These are phyloP conservation scores for Leavenworthia alabamica DNA, from an alignment of 345 rosid species.

Conservation along the genomic window DNA sequence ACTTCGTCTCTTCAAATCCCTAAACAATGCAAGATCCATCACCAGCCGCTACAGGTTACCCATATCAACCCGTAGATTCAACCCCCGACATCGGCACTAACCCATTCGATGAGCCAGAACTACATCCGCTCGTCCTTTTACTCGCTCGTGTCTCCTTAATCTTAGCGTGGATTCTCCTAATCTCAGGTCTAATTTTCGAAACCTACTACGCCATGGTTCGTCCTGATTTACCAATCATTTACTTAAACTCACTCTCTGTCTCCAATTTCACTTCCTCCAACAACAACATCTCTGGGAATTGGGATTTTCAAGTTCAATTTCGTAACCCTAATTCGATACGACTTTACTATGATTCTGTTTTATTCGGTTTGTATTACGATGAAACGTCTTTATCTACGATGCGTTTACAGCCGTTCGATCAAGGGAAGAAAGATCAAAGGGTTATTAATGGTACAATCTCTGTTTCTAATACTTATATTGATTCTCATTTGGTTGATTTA, in stretches of 20 bases:
- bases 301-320: conserved; percentile 48
- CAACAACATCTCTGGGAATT: conserved; percentile 40
- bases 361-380: conserved; percentile 19
- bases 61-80: conserved; percentile 52
- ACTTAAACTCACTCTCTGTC: conserved; percentile 45
- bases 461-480: conserved; percentile 42
- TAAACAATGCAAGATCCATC: conserved; percentile 37
- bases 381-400: conserved; percentile 35
- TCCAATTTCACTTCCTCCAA: conserved; percentile 47
- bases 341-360: conserved; percentile 35
- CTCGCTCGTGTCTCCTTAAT: conserved; percentile 43
- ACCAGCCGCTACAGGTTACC: conserved; percentile 51
- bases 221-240: conserved; percentile 55
- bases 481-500: background rate
- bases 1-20: conserved; percentile 8
- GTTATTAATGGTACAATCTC: conserved; percentile 33
- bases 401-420: conserved; percentile 51
- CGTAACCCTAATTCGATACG: conserved; percentile 70
- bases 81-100: too few species aligned
- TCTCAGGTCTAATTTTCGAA: conserved; percentile 44
- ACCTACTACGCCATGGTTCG: conserved; percentile 62
- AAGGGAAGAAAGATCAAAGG: conserved; percentile 40
- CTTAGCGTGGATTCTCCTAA: conserved; percentile 23
- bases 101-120: conserved; percentile 35
- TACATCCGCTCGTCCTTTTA: conserved; percentile 38